Conservation (phyloP, 78 protist genomes). For the Creolimax fragrantissima region DNA sequence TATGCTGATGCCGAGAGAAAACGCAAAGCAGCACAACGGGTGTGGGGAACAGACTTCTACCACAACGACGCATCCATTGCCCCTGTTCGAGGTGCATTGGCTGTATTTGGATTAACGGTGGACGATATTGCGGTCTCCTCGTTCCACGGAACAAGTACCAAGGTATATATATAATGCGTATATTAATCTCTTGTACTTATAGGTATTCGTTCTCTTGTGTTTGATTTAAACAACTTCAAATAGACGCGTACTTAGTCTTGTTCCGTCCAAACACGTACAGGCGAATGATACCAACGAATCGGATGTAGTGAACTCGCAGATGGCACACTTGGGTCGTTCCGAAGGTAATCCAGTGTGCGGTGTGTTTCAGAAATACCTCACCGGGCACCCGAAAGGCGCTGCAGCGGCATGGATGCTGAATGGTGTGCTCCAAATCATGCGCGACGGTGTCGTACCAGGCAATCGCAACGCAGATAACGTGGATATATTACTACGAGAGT, state of each 20-base stretch:
- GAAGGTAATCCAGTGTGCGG: constrained; percentile 36
- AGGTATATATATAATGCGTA: background rate
- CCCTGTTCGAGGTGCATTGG: constrained; percentile 50
- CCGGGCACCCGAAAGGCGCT: constrained; percentile 60
- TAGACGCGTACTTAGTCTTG: too few species aligned
- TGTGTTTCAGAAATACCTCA: constrained; percentile 49
- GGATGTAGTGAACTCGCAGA: constrained; percentile 17
- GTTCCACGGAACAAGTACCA: constrained; percentile 59
- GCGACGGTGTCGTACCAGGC: constrained; percentile 42
- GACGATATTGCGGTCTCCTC: constrained; percentile 56
- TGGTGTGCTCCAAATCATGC: constrained; percentile 44
- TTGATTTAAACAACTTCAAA: background rate
- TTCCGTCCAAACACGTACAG: too few species aligned
- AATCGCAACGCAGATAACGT: constrained; percentile 65
- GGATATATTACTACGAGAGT: constrained; percentile 23
- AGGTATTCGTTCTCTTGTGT: background rate
- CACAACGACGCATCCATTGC: constrained; percentile 18
- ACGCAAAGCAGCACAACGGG: background rate
- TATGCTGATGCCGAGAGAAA: background rate
- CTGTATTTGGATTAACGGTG: constrained; percentile 42
- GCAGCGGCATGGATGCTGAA: constrained; percentile 68
- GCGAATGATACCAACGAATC: constrained; percentile 53
- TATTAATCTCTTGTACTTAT: background rate
- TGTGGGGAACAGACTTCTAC: constrained; percentile 1
- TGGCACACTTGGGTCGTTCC: constrained; percentile 46